Evolutionary conservation across 352 stramenopile genomes (phyloP), one percentile per base, ranked within the genome.

Genomic region (Pythium phragmiticola): DNA sequence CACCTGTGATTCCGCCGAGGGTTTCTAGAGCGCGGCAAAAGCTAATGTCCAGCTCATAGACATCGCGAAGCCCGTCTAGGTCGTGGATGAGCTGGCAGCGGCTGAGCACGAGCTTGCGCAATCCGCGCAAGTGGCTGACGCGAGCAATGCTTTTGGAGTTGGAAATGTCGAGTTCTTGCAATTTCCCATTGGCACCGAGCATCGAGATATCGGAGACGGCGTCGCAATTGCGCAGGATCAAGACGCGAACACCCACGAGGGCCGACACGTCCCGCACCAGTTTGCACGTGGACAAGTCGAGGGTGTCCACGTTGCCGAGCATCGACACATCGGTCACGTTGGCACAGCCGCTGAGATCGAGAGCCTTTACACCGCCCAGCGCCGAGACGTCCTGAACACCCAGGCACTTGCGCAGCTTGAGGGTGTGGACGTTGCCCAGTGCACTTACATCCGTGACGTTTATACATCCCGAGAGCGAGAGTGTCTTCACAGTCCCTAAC

Each of bases 21-120:
- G 63, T 66, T 7, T 45, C 45, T 6, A 90, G 67, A 19, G 84
- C 73, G 62, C 75, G 77, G 58, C 80, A 89, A 53, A 88, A 92
- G 62, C 82, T 89, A 47, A 89, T 82, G 63, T 92, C 80, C 7
- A 92, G 57, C 28, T 89, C 73, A n/a, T 66, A 56, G 23, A 88
- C 62, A 41, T 73, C 19, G 0, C 47, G 66, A 13, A 89, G 59
- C 16, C 80, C 82, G 26, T 77, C 51, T 28, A 89, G 72, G 5
- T 62, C 62, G 14, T 34, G 74, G 26, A 92, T 62, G 41, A 72
- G 61, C 14, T 77, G 75, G 67, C 78, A 89, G 30, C 80, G 75
- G 60, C 78, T 79, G 9, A 89, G 66, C 28, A 88, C 73, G 28
- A 92, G 78, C 13, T 69, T 74, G 14, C 67, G 63, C 4, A 89